Evolutionary conservation across 2,329 filamentous ascomycete species (phyloP).

Genomic region (Monosporascus sp.): DNA sequence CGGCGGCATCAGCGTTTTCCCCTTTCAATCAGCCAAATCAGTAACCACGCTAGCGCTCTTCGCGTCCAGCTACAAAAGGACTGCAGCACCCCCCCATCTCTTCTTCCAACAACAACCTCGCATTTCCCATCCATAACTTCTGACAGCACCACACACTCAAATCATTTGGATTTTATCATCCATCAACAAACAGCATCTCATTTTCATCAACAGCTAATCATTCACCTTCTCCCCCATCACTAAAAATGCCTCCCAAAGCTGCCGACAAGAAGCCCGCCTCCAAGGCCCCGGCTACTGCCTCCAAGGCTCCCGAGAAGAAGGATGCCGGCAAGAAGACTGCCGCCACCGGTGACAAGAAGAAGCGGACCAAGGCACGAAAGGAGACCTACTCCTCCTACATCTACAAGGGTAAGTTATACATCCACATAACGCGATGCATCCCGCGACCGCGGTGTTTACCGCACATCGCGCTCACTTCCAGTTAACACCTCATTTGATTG

Average conservation of each 20-base stretch:
- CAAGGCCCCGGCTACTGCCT: constrained; percentile 80
- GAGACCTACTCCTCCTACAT: constrained; percentile 99
- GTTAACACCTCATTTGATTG: no score
- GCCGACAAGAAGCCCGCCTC: constrained; percentile 98
- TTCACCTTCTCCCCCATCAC: constrained; percentile 9
- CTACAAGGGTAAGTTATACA: constrained; percentile 79
- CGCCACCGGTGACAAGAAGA: constrained; percentile 97
- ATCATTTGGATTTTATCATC: constrained; percentile 17
- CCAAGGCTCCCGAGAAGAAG: constrained; percentile 85
- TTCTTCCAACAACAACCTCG: constrained; percentile 19
- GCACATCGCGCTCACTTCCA: neutral
- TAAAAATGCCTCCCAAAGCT: constrained; percentile 94
- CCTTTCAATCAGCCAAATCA: constrained; percentile 41
- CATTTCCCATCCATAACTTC: constrained; percentile 39
- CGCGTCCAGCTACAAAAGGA: constrained; percentile 59
- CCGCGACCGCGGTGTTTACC: neutral
- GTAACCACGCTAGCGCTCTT: constrained; percentile 45
- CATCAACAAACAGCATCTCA: constrained; percentile 12
- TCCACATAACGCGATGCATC: constrained; percentile 2
- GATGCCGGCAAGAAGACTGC: constrained; percentile 99
- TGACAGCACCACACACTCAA: constrained; percentile 23
- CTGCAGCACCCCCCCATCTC: constrained; percentile 44
- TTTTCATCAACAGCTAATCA: constrained; percentile 10
- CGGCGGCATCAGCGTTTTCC: constrained; percentile 13
- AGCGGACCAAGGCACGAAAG: constrained; percentile 99